Percentiles rank a stretch among this genome's conserved stretches.
phyloP scores from a whole-genome alignment of 441 rosid species.

The Jatropha podagrica region DNA sequence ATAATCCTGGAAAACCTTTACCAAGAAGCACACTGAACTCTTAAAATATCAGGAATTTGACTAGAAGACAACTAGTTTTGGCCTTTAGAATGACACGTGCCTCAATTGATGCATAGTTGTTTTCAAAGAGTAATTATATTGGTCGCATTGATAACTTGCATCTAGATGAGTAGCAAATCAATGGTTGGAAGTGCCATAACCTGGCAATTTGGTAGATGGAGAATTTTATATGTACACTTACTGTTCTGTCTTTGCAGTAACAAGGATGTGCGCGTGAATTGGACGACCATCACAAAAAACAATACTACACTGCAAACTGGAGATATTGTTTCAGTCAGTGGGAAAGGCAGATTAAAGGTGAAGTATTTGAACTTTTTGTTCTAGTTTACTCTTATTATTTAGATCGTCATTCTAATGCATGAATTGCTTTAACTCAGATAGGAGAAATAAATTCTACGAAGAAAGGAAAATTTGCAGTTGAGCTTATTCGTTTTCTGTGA shows the following conservation, averaged over 20 bases:
- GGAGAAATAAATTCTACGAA: constrained; percentile 73
- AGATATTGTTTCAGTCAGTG: constrained; percentile 80
- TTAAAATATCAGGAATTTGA: neutral
- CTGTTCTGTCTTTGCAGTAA: constrained; percentile 38
- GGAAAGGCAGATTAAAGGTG: constrained; percentile 87
- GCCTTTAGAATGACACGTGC: neutral
- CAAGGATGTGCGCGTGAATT: constrained; percentile 80
- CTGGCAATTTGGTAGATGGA: neutral
- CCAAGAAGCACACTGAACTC: neutral
- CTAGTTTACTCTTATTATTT: neutral
- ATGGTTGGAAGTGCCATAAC: neutral
- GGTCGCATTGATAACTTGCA: neutral
- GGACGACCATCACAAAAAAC: constrained; percentile 72
- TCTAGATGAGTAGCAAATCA: neutral
- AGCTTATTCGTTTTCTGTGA: constrained; percentile 70
- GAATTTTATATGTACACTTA: neutral
- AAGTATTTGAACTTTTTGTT: constrained; percentile 5
- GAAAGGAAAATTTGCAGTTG: constrained; percentile 82
- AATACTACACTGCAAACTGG: constrained; percentile 69
- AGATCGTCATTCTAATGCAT: constrained; percentile 1
- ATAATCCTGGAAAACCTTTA: neutral
- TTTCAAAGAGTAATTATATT: neutral
- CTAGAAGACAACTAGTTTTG: neutral
- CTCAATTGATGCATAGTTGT: neutral
- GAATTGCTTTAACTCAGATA: constrained; percentile 39